Conservation (phyloP, 768 basidiomycete genomes). For the Lentinula sp. region DNA sequence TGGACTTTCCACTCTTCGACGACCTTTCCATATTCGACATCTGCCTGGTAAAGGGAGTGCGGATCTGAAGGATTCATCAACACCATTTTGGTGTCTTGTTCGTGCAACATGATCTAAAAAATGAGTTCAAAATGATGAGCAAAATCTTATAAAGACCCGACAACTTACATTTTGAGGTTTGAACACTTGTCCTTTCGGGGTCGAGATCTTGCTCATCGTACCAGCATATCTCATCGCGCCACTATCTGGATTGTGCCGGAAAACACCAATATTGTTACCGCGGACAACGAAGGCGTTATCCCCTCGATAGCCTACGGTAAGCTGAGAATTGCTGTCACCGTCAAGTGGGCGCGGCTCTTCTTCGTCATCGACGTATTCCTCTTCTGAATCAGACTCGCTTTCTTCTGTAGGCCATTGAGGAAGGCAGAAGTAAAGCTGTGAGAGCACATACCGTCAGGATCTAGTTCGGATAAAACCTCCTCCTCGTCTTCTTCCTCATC, state of each 20-base stretch:
- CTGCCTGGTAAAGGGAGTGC: slow-evolving; percentile 83
- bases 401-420: slow-evolving; percentile 25
- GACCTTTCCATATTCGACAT: slow-evolving; percentile 91
- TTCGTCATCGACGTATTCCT: slow-evolving; percentile 22
- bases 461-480: slow-evolving; percentile 64
- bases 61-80: slow-evolving; percentile 80
- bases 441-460: slow-evolving; percentile 44
- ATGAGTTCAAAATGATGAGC: slow-evolving; percentile 7
- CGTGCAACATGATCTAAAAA: slow-evolving; percentile 87
- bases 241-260: slow-evolving; percentile 58
- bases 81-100: slow-evolving; percentile 95
- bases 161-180: slow-evolving; percentile 72
- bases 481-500: slow-evolving; percentile 79
- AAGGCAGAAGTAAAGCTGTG: neutral
- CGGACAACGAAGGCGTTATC: slow-evolving; percentile 92
- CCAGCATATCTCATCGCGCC: slow-evolving; percentile 79
- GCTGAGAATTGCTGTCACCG: slow-evolving; percentile 77
- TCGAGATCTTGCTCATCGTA: slow-evolving; percentile 78
- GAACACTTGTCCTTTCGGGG: slow-evolving; percentile 78
- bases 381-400: slow-evolving; percentile 30
- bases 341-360: slow-evolving; percentile 35
- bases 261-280: slow-evolving; percentile 88
- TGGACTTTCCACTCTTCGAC: slow-evolving; percentile 99
- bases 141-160: neutral
- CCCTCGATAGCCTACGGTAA: slow-evolving; percentile 93